Evolutionary conservation across 1,139 yeast genomes (phyloP), one percentile per base, ranked within the genome.

Genomic region (Meyerozyma sp.): DNA sequence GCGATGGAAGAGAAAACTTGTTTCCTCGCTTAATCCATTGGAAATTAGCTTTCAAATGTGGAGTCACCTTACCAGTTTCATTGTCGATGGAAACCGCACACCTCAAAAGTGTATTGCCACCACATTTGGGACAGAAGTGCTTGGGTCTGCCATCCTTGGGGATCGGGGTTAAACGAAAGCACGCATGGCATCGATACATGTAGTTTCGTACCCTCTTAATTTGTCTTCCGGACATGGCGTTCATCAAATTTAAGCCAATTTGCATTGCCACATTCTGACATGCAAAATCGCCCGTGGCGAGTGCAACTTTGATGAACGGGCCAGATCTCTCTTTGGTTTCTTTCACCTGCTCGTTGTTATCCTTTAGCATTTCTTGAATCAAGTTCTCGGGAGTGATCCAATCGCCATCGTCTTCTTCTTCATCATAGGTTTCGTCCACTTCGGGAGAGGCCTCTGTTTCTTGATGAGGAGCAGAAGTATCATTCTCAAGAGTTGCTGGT

Each of bases 181-280:
- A 93, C 0, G 97, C 99, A 63, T 93, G 97, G 63, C 99, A 93
- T 64, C 99, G 77, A 58, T 88, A 77, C 97, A 91, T 91, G 63
- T 88, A 90, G 64, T 85, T 89, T 63, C 95, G 79, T 40, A 93
- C 87, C 61, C 88, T 79, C 54, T 80, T 84, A 65, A 93, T 90
- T 57, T 84, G 90, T 51, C 82, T 72, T 21, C 98, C 98, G 2
- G 93, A 82, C 69, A 81, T 77, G 28, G 88, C 77, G 62, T 91
- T 91, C 79, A 94, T 84, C 52, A 93, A 72, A 52, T 87, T 84
- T 42, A 93, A 66, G 7, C 97, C 96, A 56, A 94, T 75, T 64
- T 93, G 98, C 68, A 94, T 74, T 1, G 96, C 80, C 9, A 91
- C 96, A 63, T 93, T 93, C 62, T 93, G 99, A 62, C 93, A 88